These are phyloP conservation scores for Aspergillus aculeatus DNA, from an alignment of 2,329 filamentous ascomycete genomes.

Conservation along the genomic window DNA sequence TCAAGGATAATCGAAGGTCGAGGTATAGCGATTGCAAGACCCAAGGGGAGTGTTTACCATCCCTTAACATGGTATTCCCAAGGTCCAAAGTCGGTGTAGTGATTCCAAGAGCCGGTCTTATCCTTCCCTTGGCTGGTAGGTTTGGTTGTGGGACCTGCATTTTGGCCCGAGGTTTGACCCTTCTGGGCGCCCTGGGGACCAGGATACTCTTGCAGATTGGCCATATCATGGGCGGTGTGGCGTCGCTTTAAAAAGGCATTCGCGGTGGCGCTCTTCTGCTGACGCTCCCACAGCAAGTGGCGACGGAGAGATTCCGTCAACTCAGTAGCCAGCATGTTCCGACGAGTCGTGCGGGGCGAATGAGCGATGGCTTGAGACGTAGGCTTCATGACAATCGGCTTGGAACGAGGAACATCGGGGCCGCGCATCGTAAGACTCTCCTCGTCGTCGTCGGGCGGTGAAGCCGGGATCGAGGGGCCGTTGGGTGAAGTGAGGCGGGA, in stretches of 20 bases:
- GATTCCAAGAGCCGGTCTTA: slow-evolving; percentile 75
- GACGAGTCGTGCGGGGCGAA: slow-evolving; percentile 85
- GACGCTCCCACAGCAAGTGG: slow-evolving; percentile 90
- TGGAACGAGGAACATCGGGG: slow-evolving; percentile 66
- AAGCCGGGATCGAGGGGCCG: slow-evolving; percentile 64
- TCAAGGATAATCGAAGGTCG: slow-evolving; percentile 9
- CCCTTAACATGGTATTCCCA: slow-evolving; percentile 82
- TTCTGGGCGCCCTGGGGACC: slow-evolving; percentile 59
- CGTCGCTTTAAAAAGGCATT: slow-evolving; percentile 86
- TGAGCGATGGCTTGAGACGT: slow-evolving; percentile 70
- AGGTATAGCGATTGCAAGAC: neutral
- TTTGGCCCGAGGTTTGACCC: slow-evolving; percentile 19
- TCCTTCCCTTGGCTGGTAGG: slow-evolving; percentile 54
- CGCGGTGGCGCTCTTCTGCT: slow-evolving; percentile 86
- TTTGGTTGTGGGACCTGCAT: slow-evolving; percentile 17
- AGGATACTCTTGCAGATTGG: slow-evolving; percentile 80
- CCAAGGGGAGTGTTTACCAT: slow-evolving; percentile 58
- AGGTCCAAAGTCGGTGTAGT: slow-evolving; percentile 81
- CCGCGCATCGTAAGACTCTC: slow-evolving; percentile 63
- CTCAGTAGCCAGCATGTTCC: slow-evolving; percentile 95
- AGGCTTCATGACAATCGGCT: slow-evolving; percentile 75
- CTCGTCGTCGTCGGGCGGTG: slow-evolving; percentile 57
- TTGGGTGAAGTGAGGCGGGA: slow-evolving; percentile 67
- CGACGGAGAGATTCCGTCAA: slow-evolving; percentile 88
- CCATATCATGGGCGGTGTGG: slow-evolving; percentile 87